Base-by-base conservation (phyloP, 2,329 filamentous ascomycete genomes). In the Exophiala oligosperma region DNA sequence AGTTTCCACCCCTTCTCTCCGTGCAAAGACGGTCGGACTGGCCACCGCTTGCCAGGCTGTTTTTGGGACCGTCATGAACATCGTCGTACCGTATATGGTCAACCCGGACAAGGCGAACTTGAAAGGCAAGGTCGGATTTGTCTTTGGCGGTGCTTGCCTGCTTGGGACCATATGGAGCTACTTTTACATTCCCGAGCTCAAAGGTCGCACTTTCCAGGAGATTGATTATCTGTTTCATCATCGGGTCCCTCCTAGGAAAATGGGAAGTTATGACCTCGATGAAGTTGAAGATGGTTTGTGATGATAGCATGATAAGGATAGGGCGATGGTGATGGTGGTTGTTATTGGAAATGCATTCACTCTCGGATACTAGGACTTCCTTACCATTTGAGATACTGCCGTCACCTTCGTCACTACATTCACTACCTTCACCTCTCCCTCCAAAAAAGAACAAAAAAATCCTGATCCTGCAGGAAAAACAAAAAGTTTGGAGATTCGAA, bases 11-110 rank as follows among this genome's bases (percentile, higher is more conserved):
- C 71, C 78, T 2, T 65, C 65, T 2, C 67, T 79, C 2, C 71
- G 76, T 0, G 77, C 76, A 57, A 76, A 76, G 46, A 82, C 79
- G n/a, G 79, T 69, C 54, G 68, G 69, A 29, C 65, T 78, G 17
- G 73, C 74, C 7, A 76, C 73, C 1, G 71, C 72, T 2, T 71
- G 71, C 0, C 74, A 78, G 60, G 67, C 72, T 2, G 54, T 75
- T 1, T 71, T 74, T 54, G 77, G 26, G 77, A 76, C 55, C 70
- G 71, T 3, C 70, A 73, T 53, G 62, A 66, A 28, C 44, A 55
- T 55, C 28, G 71, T 55, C 6, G 52, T 55, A n/a, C 52, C 52
- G 7, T 55, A 55, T 32, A 49, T 55, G 52, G 52, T 48, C 37
- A 59, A 59, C 21, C 59, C 59, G 9, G 49, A 70, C 57, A 65